Evolutionary conservation across 106 monocot genomes (phyloP), one percentile per base, ranked within the genome.

Genomic region (Apostasia ramifera): DNA sequence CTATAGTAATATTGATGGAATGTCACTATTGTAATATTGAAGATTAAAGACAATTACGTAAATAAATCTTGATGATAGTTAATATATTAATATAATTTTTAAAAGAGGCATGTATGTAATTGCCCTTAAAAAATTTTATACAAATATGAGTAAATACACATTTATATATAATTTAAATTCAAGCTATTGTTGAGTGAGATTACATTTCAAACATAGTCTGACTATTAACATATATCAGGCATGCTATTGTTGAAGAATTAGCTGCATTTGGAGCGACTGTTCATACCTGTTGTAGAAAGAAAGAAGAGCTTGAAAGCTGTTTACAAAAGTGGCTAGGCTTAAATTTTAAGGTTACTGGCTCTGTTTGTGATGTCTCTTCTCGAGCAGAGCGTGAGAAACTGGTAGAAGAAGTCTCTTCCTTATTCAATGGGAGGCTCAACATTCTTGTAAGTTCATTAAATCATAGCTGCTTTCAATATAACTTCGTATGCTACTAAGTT

Each of bases 181-280:
- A 26, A 26, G 26, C 26, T 26, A 26, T 26, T 26, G 26, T 26
- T 26, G 26, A 26, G 26, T 26, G 26, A 26, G 26, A 26, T 26
- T 26, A 26, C 0, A 26, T 26, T 26, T 26, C 26, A 0, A 26
- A 26, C 26, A 26, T 26, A 26, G 26, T 26, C 26, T 26, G 26
- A 26, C 26, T 14, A 40, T 15, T 66, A 46, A 50, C 47, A 1
- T 11, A 3, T 12, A 64, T 43, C 56, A 85, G 81, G 52, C 59
- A 74, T 50, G 78, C 81, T 4, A 81, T 82, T 55, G 82, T 86
- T 26, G 79, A 78, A 70, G 86, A 86, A 57, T 65, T 86, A 50
- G 82, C 73, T 44, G 54, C 41, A 15, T 49, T 80, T 3, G 86
- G 82, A 1, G 82, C 79, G 7, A 6, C 57, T 1, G 73, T 86